phyloP scores from a whole-genome alignment of 2,329 filamentous ascomycete species.

The Diplodia seriata region DNA sequence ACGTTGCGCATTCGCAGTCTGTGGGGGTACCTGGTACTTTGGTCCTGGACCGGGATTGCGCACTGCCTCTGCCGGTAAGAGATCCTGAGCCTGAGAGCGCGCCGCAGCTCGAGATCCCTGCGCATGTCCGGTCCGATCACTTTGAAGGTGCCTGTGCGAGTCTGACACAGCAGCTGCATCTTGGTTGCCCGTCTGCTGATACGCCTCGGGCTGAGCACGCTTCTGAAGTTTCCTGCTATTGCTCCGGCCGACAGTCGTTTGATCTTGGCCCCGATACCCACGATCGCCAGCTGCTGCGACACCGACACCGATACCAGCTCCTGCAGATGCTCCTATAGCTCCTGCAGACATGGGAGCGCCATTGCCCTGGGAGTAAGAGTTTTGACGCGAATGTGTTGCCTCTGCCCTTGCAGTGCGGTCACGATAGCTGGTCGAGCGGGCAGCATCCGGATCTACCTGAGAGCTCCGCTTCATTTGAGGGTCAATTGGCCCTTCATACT shows the following conservation, averaged over 20 bases:
- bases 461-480: not conserved
- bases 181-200: conserved; percentile 20
- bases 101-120: conserved; percentile 44
- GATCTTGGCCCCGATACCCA: conserved; percentile 34
- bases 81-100: conserved; percentile 46
- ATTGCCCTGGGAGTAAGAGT: conserved; percentile 8
- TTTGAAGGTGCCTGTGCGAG: conserved; percentile 49
- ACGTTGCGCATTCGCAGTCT: conserved; percentile 45
- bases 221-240: conserved; percentile 46
- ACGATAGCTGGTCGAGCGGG: conserved; percentile 40
- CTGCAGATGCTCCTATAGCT: not conserved
- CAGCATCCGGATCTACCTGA: conserved; percentile 12
- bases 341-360: conserved; percentile 11
- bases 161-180: conserved; percentile 34
- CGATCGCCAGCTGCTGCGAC: conserved; percentile 42
- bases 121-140: conserved; percentile 48
- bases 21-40: conserved; percentile 46
- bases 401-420: conserved; percentile 41
- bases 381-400: conserved; percentile 27
- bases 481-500: conserved; percentile 32
- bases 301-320: conserved; percentile 42
- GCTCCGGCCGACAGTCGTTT: conserved; percentile 43
- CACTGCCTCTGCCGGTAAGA: conserved; percentile 42
- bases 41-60: conserved; percentile 39
- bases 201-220: conserved; percentile 34